These are phyloP conservation scores for Citrullus mucosospermus DNA, from an alignment of 306 rosid genomes.

Conservation along the genomic window DNA sequence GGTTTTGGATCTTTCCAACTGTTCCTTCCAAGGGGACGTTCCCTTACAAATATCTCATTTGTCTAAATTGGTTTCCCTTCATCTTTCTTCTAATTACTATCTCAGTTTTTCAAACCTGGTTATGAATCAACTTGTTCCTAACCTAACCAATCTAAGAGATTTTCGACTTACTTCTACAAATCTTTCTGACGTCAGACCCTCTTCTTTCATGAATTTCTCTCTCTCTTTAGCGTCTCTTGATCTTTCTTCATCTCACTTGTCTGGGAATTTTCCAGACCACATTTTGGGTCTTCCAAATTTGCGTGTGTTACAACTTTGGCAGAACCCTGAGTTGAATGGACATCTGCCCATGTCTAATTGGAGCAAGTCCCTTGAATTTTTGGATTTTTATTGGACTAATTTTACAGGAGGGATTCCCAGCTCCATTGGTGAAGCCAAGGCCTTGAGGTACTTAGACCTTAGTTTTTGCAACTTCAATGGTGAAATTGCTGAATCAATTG, in stretches of 20 bases:
- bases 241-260: too few relatives aligned
- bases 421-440: background rate
- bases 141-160: background rate
- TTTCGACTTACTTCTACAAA: background rate
- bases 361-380: background rate
- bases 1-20: background rate
- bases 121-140: background rate
- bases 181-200: background rate
- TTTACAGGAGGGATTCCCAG: slow-evolving; percentile 6
- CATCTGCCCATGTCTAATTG: background rate
- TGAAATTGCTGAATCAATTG: too few relatives aligned
- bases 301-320: background rate
- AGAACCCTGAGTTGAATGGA: background rate
- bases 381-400: background rate
- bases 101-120: background rate
- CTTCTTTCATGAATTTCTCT: background rate
- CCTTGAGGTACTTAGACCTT: background rate
- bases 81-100: background rate
- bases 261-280: background rate
- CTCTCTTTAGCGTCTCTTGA: too few relatives aligned
- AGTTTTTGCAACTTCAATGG: rapidly evolving
- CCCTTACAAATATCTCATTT: background rate
- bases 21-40: too few relatives aligned
- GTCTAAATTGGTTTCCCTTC: background rate
- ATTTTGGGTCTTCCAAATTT: background rate